Evolutionary conservation across 495 filamentous ascomycete species (phyloP).

Genomic region (Diplogelasinospora grovesii): DNA sequence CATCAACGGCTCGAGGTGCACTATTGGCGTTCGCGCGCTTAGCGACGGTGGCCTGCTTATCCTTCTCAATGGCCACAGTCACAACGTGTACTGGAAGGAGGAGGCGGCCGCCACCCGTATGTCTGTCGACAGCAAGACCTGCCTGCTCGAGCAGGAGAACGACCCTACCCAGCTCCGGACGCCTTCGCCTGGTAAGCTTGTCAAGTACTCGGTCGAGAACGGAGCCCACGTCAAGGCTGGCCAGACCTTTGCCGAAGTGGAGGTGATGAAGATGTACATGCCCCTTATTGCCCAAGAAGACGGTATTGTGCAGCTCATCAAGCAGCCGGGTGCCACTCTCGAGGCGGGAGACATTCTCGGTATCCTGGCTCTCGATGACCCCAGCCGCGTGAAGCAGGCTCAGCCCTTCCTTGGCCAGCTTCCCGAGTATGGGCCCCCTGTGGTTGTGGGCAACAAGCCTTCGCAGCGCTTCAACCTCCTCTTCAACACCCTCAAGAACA

Average conservation of each 20-base stretch:
- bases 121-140: slow-evolving; percentile 96
- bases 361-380: slow-evolving; percentile 93
- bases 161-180: slow-evolving; percentile 95
- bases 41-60: slow-evolving; percentile 93
- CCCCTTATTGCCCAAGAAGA: slow-evolving; percentile 95
- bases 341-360: slow-evolving; percentile 98
- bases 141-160: slow-evolving; percentile 96
- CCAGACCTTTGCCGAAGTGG: slow-evolving; percentile 92
- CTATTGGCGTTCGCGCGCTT: slow-evolving; percentile 85
- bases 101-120: slow-evolving; percentile 92
- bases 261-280: slow-evolving; percentile 99
- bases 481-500: slow-evolving; percentile 75
- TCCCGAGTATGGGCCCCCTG: slow-evolving; percentile 77
- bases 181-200: slow-evolving; percentile 93
- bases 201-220: slow-evolving; percentile 97
- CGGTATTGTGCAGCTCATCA: slow-evolving; percentile 95
- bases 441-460: slow-evolving; percentile 85
- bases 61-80: slow-evolving; percentile 79
- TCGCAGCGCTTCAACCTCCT: slow-evolving; percentile 77
- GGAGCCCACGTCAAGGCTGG: slow-evolving; percentile 91
- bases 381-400: slow-evolving; percentile 91
- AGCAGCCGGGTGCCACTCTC: slow-evolving; percentile 96
- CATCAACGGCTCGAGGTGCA: slow-evolving; percentile 97
- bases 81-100: slow-evolving; percentile 99
- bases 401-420: slow-evolving; percentile 93